phyloP scores from a whole-genome alignment of 768 basidiomycete genomes.

The Candolleomyces aberdarensis region DNA sequence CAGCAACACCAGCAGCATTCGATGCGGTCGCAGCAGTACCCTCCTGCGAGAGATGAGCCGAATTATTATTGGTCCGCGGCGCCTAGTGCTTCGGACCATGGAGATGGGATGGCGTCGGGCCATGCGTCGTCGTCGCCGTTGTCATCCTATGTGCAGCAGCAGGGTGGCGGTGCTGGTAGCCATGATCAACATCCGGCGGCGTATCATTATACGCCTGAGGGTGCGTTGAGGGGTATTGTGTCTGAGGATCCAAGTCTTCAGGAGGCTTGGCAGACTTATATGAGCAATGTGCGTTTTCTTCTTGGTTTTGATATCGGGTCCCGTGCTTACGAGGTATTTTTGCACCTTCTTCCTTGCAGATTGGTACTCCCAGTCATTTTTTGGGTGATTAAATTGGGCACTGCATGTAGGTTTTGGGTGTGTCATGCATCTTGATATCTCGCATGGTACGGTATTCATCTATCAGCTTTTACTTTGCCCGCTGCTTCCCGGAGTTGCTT shows the following conservation, averaged over 20 bases:
- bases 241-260: constrained; percentile 55
- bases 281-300: constrained; percentile 44
- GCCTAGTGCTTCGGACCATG: not conserved
- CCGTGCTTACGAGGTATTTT: not conserved
- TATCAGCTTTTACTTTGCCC: no score
- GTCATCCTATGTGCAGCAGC: no score
- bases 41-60: not conserved
- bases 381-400: not conserved
- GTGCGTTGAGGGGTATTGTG: constrained; percentile 42
- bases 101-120: not conserved
- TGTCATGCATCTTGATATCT: not conserved
- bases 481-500: no score
- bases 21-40: no score
- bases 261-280: constrained; percentile 71
- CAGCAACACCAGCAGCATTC: not conserved
- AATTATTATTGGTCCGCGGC: constrained; percentile 5
- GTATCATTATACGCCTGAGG: constrained; percentile 46
- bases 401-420: no score
- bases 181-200: constrained; percentile 18
- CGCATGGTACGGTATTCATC: no score
- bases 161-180: no score
- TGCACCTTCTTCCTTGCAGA: not conserved
- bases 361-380: not conserved
- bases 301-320: not conserved
- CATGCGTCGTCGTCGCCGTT: not conserved